Evolutionary conservation across 345 rosid genomes (phyloP).

Genomic region (Murraya paniculata): DNA sequence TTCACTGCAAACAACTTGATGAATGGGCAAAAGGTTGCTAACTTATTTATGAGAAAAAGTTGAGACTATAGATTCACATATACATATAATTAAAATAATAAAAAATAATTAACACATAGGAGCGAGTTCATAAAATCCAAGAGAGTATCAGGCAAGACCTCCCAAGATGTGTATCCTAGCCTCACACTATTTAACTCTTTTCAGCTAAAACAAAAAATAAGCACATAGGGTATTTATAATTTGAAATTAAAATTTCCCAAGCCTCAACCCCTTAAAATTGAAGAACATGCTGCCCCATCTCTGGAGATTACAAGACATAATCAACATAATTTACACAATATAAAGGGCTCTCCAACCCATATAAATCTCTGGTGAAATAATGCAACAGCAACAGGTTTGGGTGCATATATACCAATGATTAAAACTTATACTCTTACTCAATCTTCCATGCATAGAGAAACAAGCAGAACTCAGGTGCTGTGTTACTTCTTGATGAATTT

Average conservation of each 20-base stretch:
- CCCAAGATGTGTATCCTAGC: background rate
- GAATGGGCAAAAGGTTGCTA: too few species aligned
- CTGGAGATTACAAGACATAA: background rate
- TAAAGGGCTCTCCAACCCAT: background rate
- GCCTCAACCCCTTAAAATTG: background rate
- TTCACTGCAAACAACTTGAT: too few species aligned
- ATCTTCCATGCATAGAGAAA: slow-evolving; percentile 90
- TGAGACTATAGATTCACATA: background rate
- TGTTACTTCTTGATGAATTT: slow-evolving; percentile 11
- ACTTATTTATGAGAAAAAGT: too few species aligned
- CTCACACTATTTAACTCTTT: background rate
- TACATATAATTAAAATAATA: background rate
- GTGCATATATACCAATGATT: background rate
- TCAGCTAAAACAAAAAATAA: background rate
- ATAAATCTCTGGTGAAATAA: background rate
- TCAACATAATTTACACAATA: slow-evolving; percentile 5
- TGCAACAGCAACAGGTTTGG: background rate
- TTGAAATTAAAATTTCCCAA: background rate
- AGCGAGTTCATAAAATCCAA: background rate
- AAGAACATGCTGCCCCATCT: background rate
- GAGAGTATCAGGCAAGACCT: background rate
- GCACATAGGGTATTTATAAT: background rate
- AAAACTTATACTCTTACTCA: slow-evolving; percentile 36
- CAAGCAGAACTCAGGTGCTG: slow-evolving; percentile 65
- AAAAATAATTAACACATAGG: background rate